Conservation (phyloP, 441 rosid species). For the Omphalea diandra region DNA sequence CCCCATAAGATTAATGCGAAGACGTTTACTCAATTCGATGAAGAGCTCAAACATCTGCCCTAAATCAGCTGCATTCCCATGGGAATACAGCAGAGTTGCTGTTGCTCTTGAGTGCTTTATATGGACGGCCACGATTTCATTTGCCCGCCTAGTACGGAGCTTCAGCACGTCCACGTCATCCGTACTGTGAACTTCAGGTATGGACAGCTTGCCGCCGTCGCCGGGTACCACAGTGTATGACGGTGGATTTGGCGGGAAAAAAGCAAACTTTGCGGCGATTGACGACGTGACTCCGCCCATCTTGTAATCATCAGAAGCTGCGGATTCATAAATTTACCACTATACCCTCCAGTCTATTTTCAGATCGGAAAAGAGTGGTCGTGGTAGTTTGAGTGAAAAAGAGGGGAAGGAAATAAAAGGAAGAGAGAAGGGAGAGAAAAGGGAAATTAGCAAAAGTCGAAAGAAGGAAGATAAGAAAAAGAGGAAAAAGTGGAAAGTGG, state of each 20-base stretch:
- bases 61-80: conserved; percentile 97
- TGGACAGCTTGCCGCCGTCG: conserved; percentile 46
- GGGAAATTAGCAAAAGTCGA: background rate
- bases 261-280: conserved; percentile 90
- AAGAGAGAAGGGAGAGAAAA: background rate
- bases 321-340: conserved; percentile 39
- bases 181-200: conserved; percentile 61
- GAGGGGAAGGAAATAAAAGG: background rate
- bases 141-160: conserved; percentile 73
- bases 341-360: background rate
- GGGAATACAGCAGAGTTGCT: conserved; percentile 76
- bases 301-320: conserved; percentile 39
- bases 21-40: conserved; percentile 73
- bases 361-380: conserved; percentile 27
- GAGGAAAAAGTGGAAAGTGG: background rate
- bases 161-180: conserved; percentile 63
- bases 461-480: background rate
- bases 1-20: conserved; percentile 93
- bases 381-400: conserved; percentile 16
- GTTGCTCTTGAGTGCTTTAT: conserved; percentile 67
- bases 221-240: conserved; percentile 62
- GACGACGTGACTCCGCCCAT: conserved; percentile 94
- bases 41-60: conserved; percentile 90
- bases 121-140: conserved; percentile 76
- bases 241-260: conserved; percentile 94